Percentiles rank a stretch among this genome's conserved stretches.
Conservation (phyloP, 306 rosid genomes). For the Dicorynia guianensis region DNA sequence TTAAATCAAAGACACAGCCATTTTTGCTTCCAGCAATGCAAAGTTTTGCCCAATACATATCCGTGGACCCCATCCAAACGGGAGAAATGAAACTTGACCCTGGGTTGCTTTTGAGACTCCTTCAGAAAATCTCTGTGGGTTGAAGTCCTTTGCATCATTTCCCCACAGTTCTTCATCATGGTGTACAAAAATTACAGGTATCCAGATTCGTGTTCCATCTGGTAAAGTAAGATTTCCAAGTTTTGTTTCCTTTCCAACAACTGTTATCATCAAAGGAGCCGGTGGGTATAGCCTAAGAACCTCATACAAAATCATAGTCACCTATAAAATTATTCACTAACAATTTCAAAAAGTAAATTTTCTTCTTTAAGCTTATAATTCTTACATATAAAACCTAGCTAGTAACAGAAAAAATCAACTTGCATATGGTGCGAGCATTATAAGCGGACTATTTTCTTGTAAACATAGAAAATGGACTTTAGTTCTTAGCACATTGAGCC, state of each 20-base stretch:
- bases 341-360: too few species aligned
- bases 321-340: background rate
- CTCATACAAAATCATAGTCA: conserved; percentile 47
- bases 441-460: too few species aligned
- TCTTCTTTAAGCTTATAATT: too few species aligned
- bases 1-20: conserved; percentile 41
- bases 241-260: conserved; percentile 8
- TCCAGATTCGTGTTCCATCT: background rate
- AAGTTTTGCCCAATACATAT: conserved; percentile 26
- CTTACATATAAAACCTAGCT: too few species aligned
- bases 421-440: too few species aligned
- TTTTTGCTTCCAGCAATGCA: conserved; percentile 37
- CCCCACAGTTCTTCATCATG: conserved; percentile 37
- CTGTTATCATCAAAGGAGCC: background rate
- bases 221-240: conserved; percentile 23
- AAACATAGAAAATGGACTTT: too few species aligned
- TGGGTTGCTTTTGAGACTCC: conserved; percentile 7
- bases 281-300: conserved; percentile 57
- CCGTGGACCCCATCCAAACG: conserved; percentile 34
- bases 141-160: conserved; percentile 12
- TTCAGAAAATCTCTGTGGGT: conserved; percentile 33
- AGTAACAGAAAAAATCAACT: too few species aligned
- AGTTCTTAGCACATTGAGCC: conserved; percentile 49
- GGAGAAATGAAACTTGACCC: background rate
- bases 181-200: background rate